phyloP scores from a whole-genome alignment of 2,329 filamentous ascomycete genomes.

The Calonectria crousiana region DNA sequence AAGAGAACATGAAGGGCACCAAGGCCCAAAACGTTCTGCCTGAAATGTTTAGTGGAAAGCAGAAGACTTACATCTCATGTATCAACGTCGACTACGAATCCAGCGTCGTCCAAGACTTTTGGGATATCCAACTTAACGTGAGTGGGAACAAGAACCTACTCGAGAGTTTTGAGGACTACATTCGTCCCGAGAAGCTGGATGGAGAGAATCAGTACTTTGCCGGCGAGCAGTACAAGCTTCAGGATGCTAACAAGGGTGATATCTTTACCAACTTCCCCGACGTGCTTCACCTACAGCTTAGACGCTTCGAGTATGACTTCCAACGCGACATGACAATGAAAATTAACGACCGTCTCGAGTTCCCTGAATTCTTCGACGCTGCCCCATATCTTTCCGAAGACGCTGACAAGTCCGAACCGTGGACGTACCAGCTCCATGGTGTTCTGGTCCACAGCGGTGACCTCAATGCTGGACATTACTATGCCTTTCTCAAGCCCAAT shows the following conservation, averaged over 20 bases:
- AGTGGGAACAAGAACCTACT: slow-evolving; percentile 92
- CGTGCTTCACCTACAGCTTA: slow-evolving; percentile 93
- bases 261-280: slow-evolving; percentile 97
- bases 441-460: slow-evolving; percentile 97
- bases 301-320: slow-evolving; percentile 98
- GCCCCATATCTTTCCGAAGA: slow-evolving; percentile 88
- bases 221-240: slow-evolving; percentile 87
- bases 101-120: slow-evolving; percentile 95
- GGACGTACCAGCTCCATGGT: slow-evolving; percentile 92
- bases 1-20: slow-evolving; percentile 98
- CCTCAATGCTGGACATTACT: slow-evolving; percentile 97
- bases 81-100: slow-evolving; percentile 99
- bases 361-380: slow-evolving; percentile 86
- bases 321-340: slow-evolving; percentile 99
- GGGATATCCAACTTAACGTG: slow-evolving; percentile 98
- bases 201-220: slow-evolving; percentile 99
- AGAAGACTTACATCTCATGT: slow-evolving; percentile 98
- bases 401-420: slow-evolving; percentile 88
- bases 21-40: slow-evolving; percentile 89
- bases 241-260: slow-evolving; percentile 97
- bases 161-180: slow-evolving; percentile 95
- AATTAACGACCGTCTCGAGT: slow-evolving; percentile 93
- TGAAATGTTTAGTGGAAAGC: slow-evolving; percentile 95
- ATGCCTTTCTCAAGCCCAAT: slow-evolving; percentile 93
- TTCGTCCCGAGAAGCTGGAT: slow-evolving; percentile 95